Evolutionary conservation across 805 yeast species (phyloP).

Genomic region (Debaryomyces hansenii): DNA sequence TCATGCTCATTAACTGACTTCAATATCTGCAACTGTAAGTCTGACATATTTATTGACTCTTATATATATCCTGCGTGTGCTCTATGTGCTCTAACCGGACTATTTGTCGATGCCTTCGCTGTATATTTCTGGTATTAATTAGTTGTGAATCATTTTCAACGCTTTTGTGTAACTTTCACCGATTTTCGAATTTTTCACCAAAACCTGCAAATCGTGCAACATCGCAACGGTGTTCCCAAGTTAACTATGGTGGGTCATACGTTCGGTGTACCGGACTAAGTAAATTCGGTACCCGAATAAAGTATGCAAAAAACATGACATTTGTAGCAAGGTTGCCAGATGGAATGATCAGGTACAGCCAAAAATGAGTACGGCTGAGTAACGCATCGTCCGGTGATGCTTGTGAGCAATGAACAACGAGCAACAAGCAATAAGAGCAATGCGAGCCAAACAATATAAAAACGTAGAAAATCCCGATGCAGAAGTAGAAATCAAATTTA

Average conservation of each 20-base stretch:
- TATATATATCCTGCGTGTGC: background rate
- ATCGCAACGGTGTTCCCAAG: background rate
- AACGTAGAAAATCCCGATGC: too few relatives aligned
- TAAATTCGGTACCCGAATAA: background rate
- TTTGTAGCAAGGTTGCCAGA: background rate
- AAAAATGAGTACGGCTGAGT: background rate
- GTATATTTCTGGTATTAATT: background rate
- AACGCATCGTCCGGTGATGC: too few relatives aligned
- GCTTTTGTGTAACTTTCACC: background rate
- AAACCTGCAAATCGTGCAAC: too few relatives aligned
- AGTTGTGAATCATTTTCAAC: background rate
- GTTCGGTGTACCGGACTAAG: background rate
- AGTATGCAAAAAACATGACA: background rate
- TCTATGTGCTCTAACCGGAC: too few relatives aligned
- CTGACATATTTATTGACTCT: slow-evolving; percentile 50
- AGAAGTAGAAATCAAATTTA: too few relatives aligned
- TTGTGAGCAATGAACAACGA: too few relatives aligned
- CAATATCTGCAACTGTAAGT: slow-evolving; percentile 62
- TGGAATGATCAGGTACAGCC: background rate
- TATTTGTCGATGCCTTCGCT: too few relatives aligned
- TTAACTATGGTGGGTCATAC: background rate
- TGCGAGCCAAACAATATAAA: too few relatives aligned
- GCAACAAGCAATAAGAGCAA: too few relatives aligned
- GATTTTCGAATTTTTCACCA: background rate
- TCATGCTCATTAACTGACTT: slow-evolving; percentile 58